Base-by-base conservation (phyloP, 1,139 yeast genomes). In the Lodderomyces theae region DNA sequence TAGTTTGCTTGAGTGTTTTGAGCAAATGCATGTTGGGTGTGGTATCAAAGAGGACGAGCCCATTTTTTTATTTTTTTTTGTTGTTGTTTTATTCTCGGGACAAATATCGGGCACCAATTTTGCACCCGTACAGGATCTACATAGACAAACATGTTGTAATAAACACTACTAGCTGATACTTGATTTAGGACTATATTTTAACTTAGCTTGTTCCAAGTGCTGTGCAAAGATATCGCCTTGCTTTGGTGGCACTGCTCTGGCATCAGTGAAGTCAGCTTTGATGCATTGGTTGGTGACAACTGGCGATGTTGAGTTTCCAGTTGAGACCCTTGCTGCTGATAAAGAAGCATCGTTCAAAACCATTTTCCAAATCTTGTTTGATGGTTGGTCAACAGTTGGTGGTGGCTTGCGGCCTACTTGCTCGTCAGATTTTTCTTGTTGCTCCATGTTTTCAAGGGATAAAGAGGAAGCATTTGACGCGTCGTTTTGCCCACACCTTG, bases 291-390 rank as follows among this genome's bases (percentile, higher is more conserved):
- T 38, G 24, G 33, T 40, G 15, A 44, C 39, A 16, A 39, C 40
- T n/a, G 48, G 42, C 7, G 40, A 29, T 18, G 64, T 58, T 4
- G 55, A 38, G 4, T 59, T 56, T 0, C 80, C 80, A 8, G 74
- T 72, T 1, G 80, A 75, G 5, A 72, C 55, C 39, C 74, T 50
- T 2, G 81, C 82, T 0, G 82, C 82, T 22, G 71, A 66, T 41
- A 75, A 58, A 1, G 81, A 74, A 2, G 70, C 63, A 31, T 71
- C 78, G 51, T 72, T 75, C 46, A 70, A 55, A 0, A 74, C 69
- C 2, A 64, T 57, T 42, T 62, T 66, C 76, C 78, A 73, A 2
- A 56, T 54, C 23, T 49, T 31, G 15, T 15, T 16, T 28, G 28
- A 7, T 40, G 36, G 11, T 18, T 19, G 12, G 13, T 38, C 21